Percentiles rank a stretch among this genome's conserved stretches.
phyloP scores from a whole-genome alignment of 768 basidiomycete species.

The Lactarius sanguifluus region DNA sequence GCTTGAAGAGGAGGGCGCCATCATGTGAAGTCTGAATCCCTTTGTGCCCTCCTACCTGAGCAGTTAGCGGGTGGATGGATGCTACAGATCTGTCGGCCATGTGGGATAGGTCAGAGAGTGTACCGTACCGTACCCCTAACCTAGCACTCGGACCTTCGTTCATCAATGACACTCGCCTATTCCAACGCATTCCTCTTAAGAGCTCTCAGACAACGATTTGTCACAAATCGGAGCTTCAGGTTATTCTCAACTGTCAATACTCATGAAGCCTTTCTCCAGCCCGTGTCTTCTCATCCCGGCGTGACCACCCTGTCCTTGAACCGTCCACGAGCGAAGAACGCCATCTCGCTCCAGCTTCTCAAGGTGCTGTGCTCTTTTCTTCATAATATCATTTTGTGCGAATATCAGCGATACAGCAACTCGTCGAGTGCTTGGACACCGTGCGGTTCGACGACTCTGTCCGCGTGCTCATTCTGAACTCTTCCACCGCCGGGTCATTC shows the following conservation, averaged over 20 bases:
- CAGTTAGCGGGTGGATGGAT: conserved; percentile 35
- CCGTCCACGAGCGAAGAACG: conserved; percentile 27
- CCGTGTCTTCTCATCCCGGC: conserved; percentile 19
- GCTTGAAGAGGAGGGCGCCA: conserved; percentile 79
- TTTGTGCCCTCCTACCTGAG: conserved; percentile 82
- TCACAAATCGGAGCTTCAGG: conserved; percentile 11
- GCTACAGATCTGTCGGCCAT: conserved; percentile 11
- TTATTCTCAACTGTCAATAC: conserved; percentile 18
- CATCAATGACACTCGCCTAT: conserved; percentile 15
- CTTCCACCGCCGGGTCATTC: conserved; percentile 74
- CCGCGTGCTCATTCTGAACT: conserved; percentile 81
- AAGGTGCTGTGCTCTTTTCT: conserved; percentile 16
- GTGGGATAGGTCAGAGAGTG: background rate
- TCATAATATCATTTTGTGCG: background rate
- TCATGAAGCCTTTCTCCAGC: conserved; percentile 25
- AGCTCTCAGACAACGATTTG: conserved; percentile 4
- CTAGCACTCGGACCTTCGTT: background rate
- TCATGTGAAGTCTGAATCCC: conserved; percentile 72
- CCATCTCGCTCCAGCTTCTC: conserved; percentile 28
- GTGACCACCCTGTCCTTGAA: conserved; percentile 25
- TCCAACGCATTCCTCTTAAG: conserved; percentile 3
- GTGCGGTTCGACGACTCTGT: conserved; percentile 53
- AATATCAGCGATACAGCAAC: conserved; percentile 14
- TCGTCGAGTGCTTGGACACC: conserved; percentile 22
- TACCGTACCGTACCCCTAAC: background rate